Base-by-base conservation (phyloP, 176 grass and related monocot genomes). In the Urochloa ruziziensis region DNA sequence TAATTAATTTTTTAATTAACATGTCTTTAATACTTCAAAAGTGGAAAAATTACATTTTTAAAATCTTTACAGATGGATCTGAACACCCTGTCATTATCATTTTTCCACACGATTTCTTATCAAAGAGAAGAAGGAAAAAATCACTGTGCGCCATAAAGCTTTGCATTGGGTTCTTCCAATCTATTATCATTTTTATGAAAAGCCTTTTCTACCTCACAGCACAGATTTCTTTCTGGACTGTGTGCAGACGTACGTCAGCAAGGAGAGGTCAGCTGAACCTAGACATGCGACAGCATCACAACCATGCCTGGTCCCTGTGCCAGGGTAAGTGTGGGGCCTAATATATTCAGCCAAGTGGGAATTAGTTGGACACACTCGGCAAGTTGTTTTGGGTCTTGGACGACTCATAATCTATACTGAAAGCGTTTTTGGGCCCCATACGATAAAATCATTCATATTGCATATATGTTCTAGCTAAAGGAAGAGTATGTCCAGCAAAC, bases 241-340 rank as follows among this genome's bases (percentile, higher is more conserved):
- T 65, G 25, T 12, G 59, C 25, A 56, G 17, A 84, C 47, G 71
- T 66, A 49, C 49, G 49, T 52, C 61, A 67, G 34, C 72, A 67
- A 35, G 33, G 61, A 17, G 48, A 25, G 78, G 25, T 77, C 62
- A 57, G 18, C 64, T 71, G 80, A 88, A 88, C 39, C 63, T 70
- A 29, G 64, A 83, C 73, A 82, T 40, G 48, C 9, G 62, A 69
- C 83, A 59, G 28, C 63, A 48, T 16, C 33, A 58, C 83, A 58
- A 19, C 36, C 19, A 10, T 27, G 32, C 24, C 24, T 19, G 30
- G 78, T 23, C 62, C 74, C 15, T 36, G 2, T 40, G 25, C 61
- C 24, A 56, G 28, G 39, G 60, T 16, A 24, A 73, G 47, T 30
- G 44, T 30, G 44, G 70, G 59, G n/a, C 13, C 59, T 12, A 24